A percentile compares a stretch with the other conserved stretches of the same genome.
phyloP scores from a whole-genome alignment of 2,329 filamentous ascomycete genomes.

The Aureobasidium sp. region DNA sequence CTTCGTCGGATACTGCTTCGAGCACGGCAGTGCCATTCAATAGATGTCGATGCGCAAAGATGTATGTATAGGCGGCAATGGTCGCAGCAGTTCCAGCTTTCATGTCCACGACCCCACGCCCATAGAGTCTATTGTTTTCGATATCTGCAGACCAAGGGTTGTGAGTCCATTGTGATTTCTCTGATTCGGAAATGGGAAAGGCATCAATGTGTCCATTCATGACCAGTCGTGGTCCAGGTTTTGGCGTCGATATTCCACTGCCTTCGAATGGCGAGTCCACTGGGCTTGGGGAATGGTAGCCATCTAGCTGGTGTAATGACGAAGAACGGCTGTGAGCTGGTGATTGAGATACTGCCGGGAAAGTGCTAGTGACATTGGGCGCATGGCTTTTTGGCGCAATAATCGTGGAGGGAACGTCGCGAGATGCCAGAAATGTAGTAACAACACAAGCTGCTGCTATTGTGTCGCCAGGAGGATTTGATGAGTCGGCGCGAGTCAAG shows the following conservation, averaged over 20 bases:
- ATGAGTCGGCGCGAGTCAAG: slow-evolving; percentile 31
- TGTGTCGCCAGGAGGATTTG: slow-evolving; percentile 36
- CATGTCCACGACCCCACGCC: slow-evolving; percentile 39
- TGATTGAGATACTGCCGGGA: slow-evolving; percentile 18
- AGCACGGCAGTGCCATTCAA: slow-evolving; percentile 19
- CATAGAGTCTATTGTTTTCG: slow-evolving; percentile 29
- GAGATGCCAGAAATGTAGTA: slow-evolving; percentile 23
- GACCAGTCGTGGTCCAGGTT: slow-evolving; percentile 28
- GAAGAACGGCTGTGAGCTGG: slow-evolving; percentile 4
- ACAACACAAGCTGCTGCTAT: slow-evolving; percentile 30
- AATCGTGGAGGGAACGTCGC: slow-evolving; percentile 23
- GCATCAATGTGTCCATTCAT: slow-evolving; percentile 40
- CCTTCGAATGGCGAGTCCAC: neutral
- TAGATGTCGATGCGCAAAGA: slow-evolving; percentile 20
- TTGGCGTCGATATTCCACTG: neutral
- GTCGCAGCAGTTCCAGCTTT: slow-evolving; percentile 37
- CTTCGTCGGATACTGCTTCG: slow-evolving; percentile 35
- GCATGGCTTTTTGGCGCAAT: slow-evolving; percentile 27
- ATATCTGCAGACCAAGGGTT: slow-evolving; percentile 34
- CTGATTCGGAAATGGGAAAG: slow-evolving; percentile 32
- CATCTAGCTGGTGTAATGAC: neutral
- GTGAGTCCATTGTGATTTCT: slow-evolving; percentile 28
- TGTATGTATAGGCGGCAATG: slow-evolving; percentile 34
- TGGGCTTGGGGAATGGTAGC: neutral
- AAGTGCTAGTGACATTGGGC: slow-evolving; percentile 33